These are phyloP conservation scores for Macrocybe sp. DNA, from an alignment of 1,284 basidiomycete genomes.

Conservation along the genomic window DNA sequence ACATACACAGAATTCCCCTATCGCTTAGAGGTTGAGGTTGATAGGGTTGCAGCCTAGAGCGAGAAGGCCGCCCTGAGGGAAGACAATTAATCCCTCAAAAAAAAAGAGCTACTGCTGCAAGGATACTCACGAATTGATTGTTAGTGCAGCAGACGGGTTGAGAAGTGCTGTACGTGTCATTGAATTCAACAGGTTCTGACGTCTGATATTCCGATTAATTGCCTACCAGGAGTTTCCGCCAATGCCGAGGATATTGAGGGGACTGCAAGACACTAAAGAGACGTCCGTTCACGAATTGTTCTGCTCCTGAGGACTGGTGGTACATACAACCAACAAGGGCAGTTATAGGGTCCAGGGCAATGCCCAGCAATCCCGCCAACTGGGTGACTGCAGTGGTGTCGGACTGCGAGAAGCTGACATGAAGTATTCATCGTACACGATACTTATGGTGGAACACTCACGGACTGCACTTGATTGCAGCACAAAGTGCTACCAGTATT, in stretches of 20 bases:
- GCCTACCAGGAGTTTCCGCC: conserved; percentile 14
- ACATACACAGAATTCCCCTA: too few relatives aligned
- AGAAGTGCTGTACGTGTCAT: too few relatives aligned
- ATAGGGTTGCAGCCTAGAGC: too few relatives aligned
- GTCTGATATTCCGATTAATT: too few relatives aligned
- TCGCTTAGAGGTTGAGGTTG: too few relatives aligned
- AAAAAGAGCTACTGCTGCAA: too few relatives aligned
- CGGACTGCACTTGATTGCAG: conserved; percentile 21
- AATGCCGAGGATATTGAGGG: conserved; percentile 14
- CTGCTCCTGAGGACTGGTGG: background rate
- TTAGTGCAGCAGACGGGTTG: conserved; percentile 22
- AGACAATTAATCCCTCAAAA: too few relatives aligned
- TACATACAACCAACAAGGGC: conserved; percentile 17
- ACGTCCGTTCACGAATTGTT: background rate
- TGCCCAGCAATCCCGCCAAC: conserved; percentile 15
- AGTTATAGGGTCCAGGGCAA: conserved; percentile 12
- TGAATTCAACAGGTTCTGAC: too few relatives aligned
- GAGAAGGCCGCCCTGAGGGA: too few relatives aligned
- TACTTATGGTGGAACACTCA: conserved; percentile 6
- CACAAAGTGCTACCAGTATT: conserved; percentile 26
- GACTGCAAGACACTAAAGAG: conserved; percentile 15
- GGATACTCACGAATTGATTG: conserved; percentile 19
- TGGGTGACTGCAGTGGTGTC: conserved; percentile 8
- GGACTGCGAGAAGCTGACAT: background rate
- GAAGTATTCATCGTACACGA: too few relatives aligned